Evolutionary conservation across 257 asterid species (phyloP).

Genomic region (Nicotiana sylvestris): DNA sequence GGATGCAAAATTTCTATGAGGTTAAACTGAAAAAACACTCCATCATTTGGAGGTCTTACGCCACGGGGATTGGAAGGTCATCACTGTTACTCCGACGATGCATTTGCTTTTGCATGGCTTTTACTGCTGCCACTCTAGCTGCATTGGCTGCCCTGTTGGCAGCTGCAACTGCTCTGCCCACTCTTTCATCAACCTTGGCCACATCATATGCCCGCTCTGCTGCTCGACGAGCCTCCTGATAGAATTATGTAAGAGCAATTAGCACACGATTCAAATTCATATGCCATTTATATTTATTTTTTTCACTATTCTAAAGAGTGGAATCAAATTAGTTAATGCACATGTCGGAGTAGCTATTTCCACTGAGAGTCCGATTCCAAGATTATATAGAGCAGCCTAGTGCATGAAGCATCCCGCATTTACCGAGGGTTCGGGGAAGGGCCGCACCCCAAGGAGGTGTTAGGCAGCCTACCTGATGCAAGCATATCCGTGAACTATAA

Average conservation of each 20-base stretch:
- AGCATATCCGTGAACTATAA: too few relatives aligned
- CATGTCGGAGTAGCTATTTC: too few relatives aligned
- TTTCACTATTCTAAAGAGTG: background rate
- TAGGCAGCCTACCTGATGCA: too few relatives aligned
- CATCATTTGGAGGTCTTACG: conserved; percentile 7
- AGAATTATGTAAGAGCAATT: background rate
- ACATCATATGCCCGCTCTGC: conserved; percentile 38
- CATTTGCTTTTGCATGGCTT: conserved; percentile 41
- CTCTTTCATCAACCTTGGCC: conserved; percentile 38
- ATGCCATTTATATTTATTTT: background rate
- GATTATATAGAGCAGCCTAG: too few relatives aligned
- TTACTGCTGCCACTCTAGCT: conserved; percentile 45
- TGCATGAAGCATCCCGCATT: too few relatives aligned
- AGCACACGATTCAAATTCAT: background rate
- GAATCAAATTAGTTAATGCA: background rate
- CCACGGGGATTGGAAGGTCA: conserved; percentile 28
- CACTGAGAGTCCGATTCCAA: too few relatives aligned
- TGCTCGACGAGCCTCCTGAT: conserved; percentile 43
- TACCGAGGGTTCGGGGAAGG: too few relatives aligned
- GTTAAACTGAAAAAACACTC: background rate
- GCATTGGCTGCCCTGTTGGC: conserved; percentile 43
- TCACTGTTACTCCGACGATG: conserved; percentile 27
- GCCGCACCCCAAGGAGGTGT: too few relatives aligned
- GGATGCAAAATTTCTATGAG: background rate
- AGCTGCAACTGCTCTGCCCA: conserved; percentile 34